Evolutionary conservation across 805 yeast species (phyloP).

Genomic region (Barnettozyma siamensis): DNA sequence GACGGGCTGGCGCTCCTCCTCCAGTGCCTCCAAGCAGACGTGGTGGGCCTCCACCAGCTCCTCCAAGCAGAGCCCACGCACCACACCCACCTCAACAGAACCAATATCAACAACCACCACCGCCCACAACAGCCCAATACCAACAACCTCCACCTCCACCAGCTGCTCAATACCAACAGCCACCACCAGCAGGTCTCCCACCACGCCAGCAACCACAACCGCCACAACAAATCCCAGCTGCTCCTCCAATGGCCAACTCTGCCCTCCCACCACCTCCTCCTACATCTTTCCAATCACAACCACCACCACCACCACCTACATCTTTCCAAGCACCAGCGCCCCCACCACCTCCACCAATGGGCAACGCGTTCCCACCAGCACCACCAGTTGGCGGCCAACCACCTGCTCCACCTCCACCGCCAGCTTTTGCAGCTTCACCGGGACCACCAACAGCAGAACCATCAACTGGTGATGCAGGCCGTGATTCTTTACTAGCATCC

Average conservation of each 20-base stretch:
- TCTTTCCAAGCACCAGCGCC: constrained; percentile 1
- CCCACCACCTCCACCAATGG: constrained; percentile 13
- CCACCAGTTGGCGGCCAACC: constrained; percentile 1
- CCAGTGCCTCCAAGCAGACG: constrained; percentile 24
- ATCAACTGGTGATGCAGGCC: constrained; percentile 43
- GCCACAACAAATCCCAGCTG: constrained; percentile 1
- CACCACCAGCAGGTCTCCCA: constrained; percentile 2
- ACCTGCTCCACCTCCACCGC: constrained; percentile 23
- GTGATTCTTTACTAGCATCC: constrained; percentile 83
- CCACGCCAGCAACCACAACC: constrained; percentile 21
- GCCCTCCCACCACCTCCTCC: constrained; percentile 24
- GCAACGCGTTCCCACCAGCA: constrained; percentile 3
- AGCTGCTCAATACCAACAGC: constrained; percentile 2
- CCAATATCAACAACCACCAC: constrained; percentile 13
- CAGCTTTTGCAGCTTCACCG: constrained; percentile 27
- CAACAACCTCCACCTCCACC: neutral
- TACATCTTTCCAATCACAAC: constrained; percentile 1
- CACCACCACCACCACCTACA: constrained; percentile 7
- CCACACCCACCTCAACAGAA: constrained; percentile 15
- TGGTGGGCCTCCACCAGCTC: constrained; percentile 18
- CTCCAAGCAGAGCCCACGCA: constrained; percentile 13
- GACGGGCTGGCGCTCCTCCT: constrained; percentile 21
- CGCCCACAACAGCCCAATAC: constrained; percentile 16
- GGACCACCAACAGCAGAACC: constrained; percentile 19
- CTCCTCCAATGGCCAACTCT: too few species aligned